Percentiles rank a stretch among this genome's conserved stretches.
These are phyloP conservation scores for Hypomontagnella submonticulosa DNA, from an alignment of 495 filamentous ascomycete species.

Conservation along the genomic window DNA sequence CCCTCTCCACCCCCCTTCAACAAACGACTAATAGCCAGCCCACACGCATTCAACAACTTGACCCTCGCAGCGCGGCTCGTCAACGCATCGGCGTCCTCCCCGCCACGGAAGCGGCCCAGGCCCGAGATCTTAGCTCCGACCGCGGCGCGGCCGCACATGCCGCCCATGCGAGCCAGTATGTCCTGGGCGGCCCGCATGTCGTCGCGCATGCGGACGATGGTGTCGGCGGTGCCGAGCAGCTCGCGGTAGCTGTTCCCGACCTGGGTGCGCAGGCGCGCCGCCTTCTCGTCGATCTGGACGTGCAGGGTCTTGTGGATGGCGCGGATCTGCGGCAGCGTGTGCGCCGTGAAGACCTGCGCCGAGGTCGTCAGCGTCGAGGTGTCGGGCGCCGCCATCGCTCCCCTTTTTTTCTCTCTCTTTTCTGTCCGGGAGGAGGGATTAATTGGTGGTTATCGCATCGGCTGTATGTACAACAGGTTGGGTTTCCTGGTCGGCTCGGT, in stretches of 20 bases:
- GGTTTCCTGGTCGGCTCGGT: too few relatives aligned
- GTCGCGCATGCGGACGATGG: constrained; percentile 86
- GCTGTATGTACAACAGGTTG: too few relatives aligned
- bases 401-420: too few relatives aligned
- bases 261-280: constrained; percentile 85
- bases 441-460: neutral
- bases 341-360: constrained; percentile 79
- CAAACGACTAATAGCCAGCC: constrained; percentile 59
- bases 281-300: constrained; percentile 75
- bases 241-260: constrained; percentile 96
- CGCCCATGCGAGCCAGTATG: constrained; percentile 75
- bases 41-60: constrained; percentile 56
- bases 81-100: constrained; percentile 24
- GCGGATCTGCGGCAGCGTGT: constrained; percentile 72
- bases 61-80: constrained; percentile 49
- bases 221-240: constrained; percentile 89
- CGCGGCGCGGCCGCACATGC: constrained; percentile 77
- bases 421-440: too few relatives aligned
- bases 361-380: constrained; percentile 68
- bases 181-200: constrained; percentile 80
- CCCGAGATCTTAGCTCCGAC: constrained; percentile 75
- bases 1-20: constrained; percentile 51
- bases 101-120: constrained; percentile 62
- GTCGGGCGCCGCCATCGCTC: constrained; percentile 56
- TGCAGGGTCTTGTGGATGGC: constrained; percentile 66